Evolutionary conservation across 306 rosid species (phyloP).

Genomic region (Lotus japonicus): DNA sequence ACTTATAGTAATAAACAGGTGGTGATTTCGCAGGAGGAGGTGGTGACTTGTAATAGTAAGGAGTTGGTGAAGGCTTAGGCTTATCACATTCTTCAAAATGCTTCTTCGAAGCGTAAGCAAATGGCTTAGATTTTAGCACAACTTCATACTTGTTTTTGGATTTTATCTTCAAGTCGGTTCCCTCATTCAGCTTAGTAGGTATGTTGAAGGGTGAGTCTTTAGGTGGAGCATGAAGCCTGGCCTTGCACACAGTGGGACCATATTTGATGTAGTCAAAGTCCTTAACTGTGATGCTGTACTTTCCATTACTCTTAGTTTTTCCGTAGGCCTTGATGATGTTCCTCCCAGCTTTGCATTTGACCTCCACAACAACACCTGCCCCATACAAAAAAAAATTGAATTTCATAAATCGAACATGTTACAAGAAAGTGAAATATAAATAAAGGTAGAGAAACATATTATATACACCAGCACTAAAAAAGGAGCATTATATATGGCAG

Average conservation of each 20-base stretch:
- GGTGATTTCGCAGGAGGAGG: slow-evolving; percentile 56
- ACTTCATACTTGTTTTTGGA: slow-evolving; percentile 68
- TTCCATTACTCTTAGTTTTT: slow-evolving; percentile 74
- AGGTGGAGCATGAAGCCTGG: slow-evolving; percentile 74
- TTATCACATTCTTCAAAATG: slow-evolving; percentile 59
- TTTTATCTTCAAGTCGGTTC: slow-evolving; percentile 55
- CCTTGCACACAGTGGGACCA: slow-evolving; percentile 63
- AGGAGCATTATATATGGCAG: neutral
- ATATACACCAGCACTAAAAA: neutral
- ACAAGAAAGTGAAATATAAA: neutral
- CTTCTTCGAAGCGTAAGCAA: slow-evolving; percentile 79
- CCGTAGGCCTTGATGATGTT: slow-evolving; percentile 63
- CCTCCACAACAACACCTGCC: slow-evolving; percentile 75
- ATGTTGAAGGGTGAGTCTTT: slow-evolving; percentile 66
- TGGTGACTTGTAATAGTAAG: slow-evolving; percentile 47
- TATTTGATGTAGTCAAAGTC: slow-evolving; percentile 59
- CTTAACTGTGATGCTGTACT: slow-evolving; percentile 50
- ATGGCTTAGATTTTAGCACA: slow-evolving; percentile 65
- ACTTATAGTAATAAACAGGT: slow-evolving; percentile 31
- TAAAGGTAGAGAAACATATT: neutral
- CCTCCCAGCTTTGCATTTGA: slow-evolving; percentile 63
- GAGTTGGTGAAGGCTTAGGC: slow-evolving; percentile 57
- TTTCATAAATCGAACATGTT: neutral
- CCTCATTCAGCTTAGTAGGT: slow-evolving; percentile 58
- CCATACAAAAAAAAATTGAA: neutral